Conservation (phyloP, 176 grass and related monocot genomes). For the Oryza nivara region DNA sequence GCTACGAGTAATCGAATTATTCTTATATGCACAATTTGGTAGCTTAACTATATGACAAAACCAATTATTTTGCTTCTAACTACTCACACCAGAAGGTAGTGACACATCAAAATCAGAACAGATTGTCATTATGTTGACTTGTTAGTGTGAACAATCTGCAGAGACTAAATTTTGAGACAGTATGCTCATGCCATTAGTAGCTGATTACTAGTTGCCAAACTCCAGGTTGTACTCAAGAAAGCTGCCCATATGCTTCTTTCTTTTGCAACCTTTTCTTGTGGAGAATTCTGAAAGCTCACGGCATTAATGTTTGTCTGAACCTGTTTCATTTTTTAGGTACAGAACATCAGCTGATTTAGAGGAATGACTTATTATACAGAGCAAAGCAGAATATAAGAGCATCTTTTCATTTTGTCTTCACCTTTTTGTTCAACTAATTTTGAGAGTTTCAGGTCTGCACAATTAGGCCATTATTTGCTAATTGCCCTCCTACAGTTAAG, state of each 20-base stretch:
- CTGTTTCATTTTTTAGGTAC: neutral
- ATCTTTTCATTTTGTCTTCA: neutral
- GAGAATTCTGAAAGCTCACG: neutral
- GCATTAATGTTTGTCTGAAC: neutral
- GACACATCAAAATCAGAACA: constrained; percentile 22
- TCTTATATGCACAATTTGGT: neutral
- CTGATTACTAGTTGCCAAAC: constrained; percentile 20
- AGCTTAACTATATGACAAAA: neutral
- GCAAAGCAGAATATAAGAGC: neutral
- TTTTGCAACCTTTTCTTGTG: neutral
- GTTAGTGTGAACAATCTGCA: constrained; percentile 3
- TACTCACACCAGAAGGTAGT: neutral
- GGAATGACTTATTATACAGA: neutral
- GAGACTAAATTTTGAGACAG: constrained; percentile 14
- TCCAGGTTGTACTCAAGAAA: constrained; percentile 17
- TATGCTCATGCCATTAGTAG: constrained; percentile 5
- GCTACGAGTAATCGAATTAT: neutral
- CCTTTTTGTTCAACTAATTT: neutral
- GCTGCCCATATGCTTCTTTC: neutral
- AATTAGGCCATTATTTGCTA: neutral
- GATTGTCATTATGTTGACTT: constrained; percentile 31
- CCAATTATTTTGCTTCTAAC: neutral
- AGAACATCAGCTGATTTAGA: neutral
- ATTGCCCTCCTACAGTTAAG: neutral
- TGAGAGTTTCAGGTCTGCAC: neutral